These are phyloP conservation scores for Exophiala spinifera DNA, from an alignment of 2,329 filamentous ascomycete species.

Conservation along the genomic window DNA sequence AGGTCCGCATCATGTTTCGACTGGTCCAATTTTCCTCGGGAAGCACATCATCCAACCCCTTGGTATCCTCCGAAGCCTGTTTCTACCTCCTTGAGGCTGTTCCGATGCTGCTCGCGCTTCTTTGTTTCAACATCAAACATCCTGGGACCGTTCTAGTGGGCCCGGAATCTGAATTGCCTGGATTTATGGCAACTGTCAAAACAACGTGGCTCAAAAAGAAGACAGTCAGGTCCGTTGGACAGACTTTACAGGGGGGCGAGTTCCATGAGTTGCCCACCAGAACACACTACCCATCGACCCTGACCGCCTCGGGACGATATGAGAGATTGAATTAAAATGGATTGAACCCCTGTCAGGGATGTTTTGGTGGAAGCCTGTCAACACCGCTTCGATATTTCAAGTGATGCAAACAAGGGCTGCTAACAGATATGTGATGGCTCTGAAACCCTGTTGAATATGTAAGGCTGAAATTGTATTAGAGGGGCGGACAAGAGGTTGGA, in stretches of 20 bases:
- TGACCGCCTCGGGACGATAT: too few relatives aligned
- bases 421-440: not conserved
- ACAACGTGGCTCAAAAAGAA: not conserved
- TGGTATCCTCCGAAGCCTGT: constrained; percentile 48
- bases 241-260: not conserved
- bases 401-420: not conserved
- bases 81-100: constrained; percentile 40
- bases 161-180: not conserved
- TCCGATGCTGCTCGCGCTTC: constrained; percentile 39
- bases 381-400: not conserved
- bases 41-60: constrained; percentile 50
- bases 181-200: not conserved
- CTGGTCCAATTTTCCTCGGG: constrained; percentile 57
- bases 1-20: constrained; percentile 53
- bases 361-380: not conserved
- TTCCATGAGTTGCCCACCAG: not conserved
- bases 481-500: too few relatives aligned
- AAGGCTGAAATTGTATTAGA: too few relatives aligned
- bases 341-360: not conserved
- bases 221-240: not conserved
- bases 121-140: constrained; percentile 11
- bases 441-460: too few relatives aligned
- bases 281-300: not conserved
- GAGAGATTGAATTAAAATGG: not conserved
- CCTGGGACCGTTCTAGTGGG: not conserved